Percentiles rank a stretch among this genome's conserved stretches.
phyloP scores from a whole-genome alignment of 2,329 filamentous ascomycete species.

The Trichoderma afroharzianum region DNA sequence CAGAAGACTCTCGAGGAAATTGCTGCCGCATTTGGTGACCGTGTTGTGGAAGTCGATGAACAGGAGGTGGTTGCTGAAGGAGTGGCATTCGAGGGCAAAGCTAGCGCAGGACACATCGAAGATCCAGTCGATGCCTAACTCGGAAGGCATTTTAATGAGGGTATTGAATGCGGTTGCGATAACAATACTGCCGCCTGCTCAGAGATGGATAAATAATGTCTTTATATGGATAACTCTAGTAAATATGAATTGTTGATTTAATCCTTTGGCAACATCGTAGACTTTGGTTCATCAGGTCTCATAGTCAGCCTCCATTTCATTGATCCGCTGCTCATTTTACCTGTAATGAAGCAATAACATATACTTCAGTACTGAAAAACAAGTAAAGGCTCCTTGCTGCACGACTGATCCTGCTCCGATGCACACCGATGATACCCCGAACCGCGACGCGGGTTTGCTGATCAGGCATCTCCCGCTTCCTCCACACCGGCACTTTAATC shows the following conservation, averaged over 20 bases:
- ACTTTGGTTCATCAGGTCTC: neutral
- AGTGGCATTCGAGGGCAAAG: neutral
- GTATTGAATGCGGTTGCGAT: neutral
- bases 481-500: neutral
- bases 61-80: neutral
- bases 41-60: neutral
- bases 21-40: neutral
- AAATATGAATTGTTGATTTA: neutral
- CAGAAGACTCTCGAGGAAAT: neutral
- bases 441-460: neutral
- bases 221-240: neutral
- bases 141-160: neutral
- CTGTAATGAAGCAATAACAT: neutral
- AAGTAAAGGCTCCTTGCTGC: neutral
- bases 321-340: neutral
- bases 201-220: neutral
- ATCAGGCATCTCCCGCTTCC: neutral
- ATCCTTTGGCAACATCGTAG: rapidly evolving
- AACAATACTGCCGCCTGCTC: neutral
- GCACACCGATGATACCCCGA: neutral
- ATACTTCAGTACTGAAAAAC: neutral
- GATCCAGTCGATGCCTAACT: neutral
- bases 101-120: neutral
- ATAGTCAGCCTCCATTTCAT: neutral
- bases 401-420: rapidly evolving